These are phyloP conservation scores for Schizopora paradoxa DNA, from an alignment of 1,284 basidiomycete genomes.

Conservation along the genomic window DNA sequence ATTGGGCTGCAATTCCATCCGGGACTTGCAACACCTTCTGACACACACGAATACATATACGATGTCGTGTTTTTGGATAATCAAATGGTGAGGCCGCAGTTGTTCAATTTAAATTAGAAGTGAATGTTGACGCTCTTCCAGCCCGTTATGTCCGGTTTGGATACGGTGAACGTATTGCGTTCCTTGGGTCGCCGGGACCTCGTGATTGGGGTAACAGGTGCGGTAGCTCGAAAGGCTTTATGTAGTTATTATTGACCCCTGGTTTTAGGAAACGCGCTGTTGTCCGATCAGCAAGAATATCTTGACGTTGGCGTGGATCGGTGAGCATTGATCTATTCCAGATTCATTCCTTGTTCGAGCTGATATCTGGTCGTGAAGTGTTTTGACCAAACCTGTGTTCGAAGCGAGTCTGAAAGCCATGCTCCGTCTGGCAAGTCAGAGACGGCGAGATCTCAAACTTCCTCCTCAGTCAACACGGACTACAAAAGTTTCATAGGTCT, in stretches of 20 bases:
- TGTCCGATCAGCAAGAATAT: constrained; percentile 21
- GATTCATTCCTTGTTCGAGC: constrained; percentile 1
- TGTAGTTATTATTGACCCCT: neutral
- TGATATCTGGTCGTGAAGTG: constrained; percentile 6
- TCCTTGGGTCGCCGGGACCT: constrained; percentile 17
- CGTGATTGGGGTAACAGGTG: constrained; percentile 19
- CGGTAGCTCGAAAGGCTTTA: neutral
- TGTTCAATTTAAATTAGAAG: neutral
- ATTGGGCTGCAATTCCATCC: too few relatives aligned
- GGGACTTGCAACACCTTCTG: neutral
- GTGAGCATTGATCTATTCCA: constrained; percentile 1
- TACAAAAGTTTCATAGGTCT: too few relatives aligned
- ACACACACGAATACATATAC: constrained; percentile 6
- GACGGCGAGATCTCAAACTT: neutral
- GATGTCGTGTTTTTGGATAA: constrained; percentile 43
- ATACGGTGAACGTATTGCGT: constrained; percentile 16
- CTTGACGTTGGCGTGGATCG: constrained; percentile 18
- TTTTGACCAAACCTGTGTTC: constrained; percentile 20
- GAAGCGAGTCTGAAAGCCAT: constrained; percentile 18
- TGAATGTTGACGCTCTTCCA: neutral
- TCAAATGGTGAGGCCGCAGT: constrained; percentile 24
- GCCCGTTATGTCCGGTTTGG: constrained; percentile 21
- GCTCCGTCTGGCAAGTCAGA: constrained; percentile 15
- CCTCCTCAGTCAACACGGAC: neutral
- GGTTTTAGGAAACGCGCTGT: constrained; percentile 18